Conservation (phyloP, 177 flowering plant genomes). For the Tripterygium wilfordii region DNA sequence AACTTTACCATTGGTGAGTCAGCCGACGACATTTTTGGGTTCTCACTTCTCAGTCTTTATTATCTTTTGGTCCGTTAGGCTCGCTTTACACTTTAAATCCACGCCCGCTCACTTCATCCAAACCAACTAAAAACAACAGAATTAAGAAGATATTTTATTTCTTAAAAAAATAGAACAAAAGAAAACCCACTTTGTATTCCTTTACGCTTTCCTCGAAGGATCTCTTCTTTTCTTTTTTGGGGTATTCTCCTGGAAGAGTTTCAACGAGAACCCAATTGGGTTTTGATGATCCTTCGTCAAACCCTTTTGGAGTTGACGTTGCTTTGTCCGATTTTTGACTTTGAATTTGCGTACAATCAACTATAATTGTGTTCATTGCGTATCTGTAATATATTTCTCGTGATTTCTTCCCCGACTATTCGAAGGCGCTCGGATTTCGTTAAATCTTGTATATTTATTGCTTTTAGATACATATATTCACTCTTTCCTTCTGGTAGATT, state of each 20-base stretch:
- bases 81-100: too few relatives aligned
- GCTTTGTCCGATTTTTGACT: slow-evolving; percentile 5
- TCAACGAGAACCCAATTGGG: slow-evolving; percentile 12
- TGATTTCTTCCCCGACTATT: too few relatives aligned
- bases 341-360: slow-evolving; percentile 20
- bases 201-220: slow-evolving; percentile 11
- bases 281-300: slow-evolving; percentile 16
- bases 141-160: too few relatives aligned
- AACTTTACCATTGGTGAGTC: too few relatives aligned
- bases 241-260: slow-evolving; percentile 7
- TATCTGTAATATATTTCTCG: slow-evolving; percentile 8
- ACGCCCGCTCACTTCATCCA: too few relatives aligned
- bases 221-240: slow-evolving; percentile 4
- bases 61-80: too few relatives aligned
- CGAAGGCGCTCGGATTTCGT: too few relatives aligned
- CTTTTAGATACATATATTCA: not conserved
- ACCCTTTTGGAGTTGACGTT: slow-evolving; percentile 8
- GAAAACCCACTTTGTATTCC: not conserved
- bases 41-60: too few relatives aligned
- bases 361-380: slow-evolving; percentile 6
- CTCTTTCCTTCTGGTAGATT: slow-evolving; percentile 10
- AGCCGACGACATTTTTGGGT: too few relatives aligned
- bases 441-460: too few relatives aligned
- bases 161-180: not conserved
- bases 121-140: too few relatives aligned